phyloP scores from a whole-genome alignment of 192 early-diverging fungal genomes.

The Thamnidium elegans region DNA sequence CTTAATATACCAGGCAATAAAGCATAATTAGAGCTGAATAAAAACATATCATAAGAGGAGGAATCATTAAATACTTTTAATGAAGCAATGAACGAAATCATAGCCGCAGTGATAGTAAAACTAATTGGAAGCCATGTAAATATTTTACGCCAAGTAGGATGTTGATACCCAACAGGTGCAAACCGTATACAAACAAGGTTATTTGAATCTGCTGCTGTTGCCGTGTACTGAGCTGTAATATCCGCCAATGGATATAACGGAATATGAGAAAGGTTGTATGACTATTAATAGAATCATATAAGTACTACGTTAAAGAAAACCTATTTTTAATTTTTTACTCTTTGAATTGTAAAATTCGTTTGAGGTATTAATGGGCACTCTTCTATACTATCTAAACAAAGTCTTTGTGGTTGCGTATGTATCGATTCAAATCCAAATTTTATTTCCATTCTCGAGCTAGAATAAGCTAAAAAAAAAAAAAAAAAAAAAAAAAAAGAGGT shows the following conservation, averaged over 20 bases:
- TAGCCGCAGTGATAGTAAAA: conserved; percentile 23
- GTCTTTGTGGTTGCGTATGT: neutral
- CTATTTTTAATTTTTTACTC: conserved; percentile 12
- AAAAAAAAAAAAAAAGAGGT: no score
- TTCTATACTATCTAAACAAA: neutral
- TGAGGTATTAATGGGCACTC: neutral
- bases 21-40: conserved; percentile 32
- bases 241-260: conserved; percentile 29
- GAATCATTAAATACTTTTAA: conserved; percentile 6
- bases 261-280: neutral
- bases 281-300: conserved; percentile 1
- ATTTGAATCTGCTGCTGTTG: conserved; percentile 1
- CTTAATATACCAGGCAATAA: conserved; percentile 31
- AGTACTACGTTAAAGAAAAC: neutral
- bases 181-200: conserved; percentile 21
- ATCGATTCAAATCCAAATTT: conserved; percentile 14
- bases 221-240: conserved; percentile 18
- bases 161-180: conserved; percentile 33
- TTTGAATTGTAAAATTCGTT: conserved; percentile 1
- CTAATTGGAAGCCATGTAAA: conserved; percentile 23
- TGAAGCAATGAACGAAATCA: conserved; percentile 24
- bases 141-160: conserved; percentile 28
- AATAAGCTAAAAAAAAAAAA: neutral
- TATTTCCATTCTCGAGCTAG: conserved; percentile 2
- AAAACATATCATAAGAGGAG: conserved; percentile 21